Evolutionary conservation across 2,329 filamentous ascomycete species (phyloP), one percentile per base, ranked within the genome.

Genomic region (Fusarium sp.): DNA sequence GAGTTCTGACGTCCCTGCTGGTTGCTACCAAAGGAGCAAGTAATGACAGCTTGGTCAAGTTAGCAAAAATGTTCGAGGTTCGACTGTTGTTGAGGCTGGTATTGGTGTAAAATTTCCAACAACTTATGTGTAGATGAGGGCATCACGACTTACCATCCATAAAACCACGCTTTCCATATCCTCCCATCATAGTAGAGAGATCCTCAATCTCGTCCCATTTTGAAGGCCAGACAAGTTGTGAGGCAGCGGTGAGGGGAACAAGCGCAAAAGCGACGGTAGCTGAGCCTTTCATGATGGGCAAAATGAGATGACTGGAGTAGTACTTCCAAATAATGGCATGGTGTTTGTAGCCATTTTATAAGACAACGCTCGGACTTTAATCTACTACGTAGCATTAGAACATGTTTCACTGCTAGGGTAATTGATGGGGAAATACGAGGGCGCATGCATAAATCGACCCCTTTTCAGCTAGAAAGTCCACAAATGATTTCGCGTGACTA

Each of bases 191-290:
- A 6, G 58, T 60, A 11, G 27, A 33, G 11, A 70, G 54, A 33
- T 71, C 64, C 36, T 71, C 68, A 1, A 69, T 27, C n/a, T 66
- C 62, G 3, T 71, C 64, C 15, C 35, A 71, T 27, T 61, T 55
- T 4, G 68, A 71, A 8, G 68, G 67, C 67, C 67, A 71, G 11
- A 71, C 40, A 7, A 53, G 51, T 33, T 65, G 61, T 13, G 53
- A 56, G 3, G 58, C 59, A 39, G 61, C 33, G 18, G 46, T n/a
- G 1, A 53, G 14, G 5, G 43, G 45, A 20, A n/a, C 17, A 11
- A 64, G 37, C 8, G 46, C 31, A 20, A 59, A 23, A 41, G 46
- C 31, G 36, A 58, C 37, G 11, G 61, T 45, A n/a, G 23, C n/a
- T 18, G 58, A 42, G 2, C 59, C 41, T 62, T 57, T 63, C 59